A percentile compares a stretch with the other conserved stretches of the same genome.
Evolutionary conservation across 2,329 filamentous ascomycete genomes (phyloP).

Genomic region (Calonectria fujianensis): DNA sequence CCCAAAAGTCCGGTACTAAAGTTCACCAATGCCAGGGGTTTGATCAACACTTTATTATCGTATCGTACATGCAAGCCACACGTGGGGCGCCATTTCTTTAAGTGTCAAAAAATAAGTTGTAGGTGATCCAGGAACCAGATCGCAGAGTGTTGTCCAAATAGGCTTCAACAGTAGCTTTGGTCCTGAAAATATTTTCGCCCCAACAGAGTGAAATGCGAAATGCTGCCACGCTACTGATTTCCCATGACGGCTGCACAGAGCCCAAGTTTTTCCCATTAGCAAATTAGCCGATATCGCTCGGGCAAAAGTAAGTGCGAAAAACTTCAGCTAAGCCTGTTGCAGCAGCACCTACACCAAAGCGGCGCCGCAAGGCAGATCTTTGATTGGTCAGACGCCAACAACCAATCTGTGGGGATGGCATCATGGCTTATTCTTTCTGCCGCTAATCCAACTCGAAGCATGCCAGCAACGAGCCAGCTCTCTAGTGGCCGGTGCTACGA

Average conservation of each 20-base stretch:
- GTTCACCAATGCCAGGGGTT: background rate
- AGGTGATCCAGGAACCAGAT: too few species aligned
- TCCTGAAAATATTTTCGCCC: too few species aligned
- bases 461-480: background rate
- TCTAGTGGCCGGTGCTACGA: background rate
- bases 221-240: background rate
- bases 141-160: too few species aligned
- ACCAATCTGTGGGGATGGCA: background rate
- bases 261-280: background rate
- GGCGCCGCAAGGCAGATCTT: background rate
- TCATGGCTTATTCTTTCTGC: background rate
- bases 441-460: conserved; percentile 7
- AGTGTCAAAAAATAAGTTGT: too few species aligned
- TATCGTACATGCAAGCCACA: background rate
- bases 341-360: background rate
- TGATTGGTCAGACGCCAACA: background rate
- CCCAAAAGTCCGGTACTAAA: background rate
- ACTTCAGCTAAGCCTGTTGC: background rate
- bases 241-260: background rate
- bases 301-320: conserved; percentile 4
- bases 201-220: background rate
- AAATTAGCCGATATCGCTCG: background rate
- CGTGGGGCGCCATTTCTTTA: too few species aligned
- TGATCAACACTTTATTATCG: background rate
- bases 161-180: too few species aligned